Percentiles rank a stretch among this genome's conserved stretches.
Evolutionary conservation across 768 basidiomycete genomes (phyloP).

Genomic region (Podaxis carcinomalis): DNA sequence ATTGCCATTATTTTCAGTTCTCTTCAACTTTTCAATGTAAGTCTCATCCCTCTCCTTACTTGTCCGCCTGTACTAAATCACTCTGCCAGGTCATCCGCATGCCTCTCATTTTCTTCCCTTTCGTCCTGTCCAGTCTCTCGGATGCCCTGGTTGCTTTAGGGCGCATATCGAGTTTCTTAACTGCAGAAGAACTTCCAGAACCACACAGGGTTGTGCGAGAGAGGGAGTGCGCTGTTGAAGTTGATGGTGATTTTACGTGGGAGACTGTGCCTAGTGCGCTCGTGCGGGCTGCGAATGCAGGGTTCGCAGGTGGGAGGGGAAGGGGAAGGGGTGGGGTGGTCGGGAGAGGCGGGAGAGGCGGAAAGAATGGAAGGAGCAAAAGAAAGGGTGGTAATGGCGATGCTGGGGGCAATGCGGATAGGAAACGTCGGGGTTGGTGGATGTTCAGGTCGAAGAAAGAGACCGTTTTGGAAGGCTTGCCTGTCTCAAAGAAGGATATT

Average conservation of each 20-base stretch:
- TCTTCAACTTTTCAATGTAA: constrained; percentile 55
- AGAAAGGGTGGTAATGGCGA: neutral
- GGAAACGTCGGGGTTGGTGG: constrained; percentile 10
- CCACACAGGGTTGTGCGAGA: constrained; percentile 39
- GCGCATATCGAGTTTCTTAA: constrained; percentile 44
- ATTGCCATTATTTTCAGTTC: constrained; percentile 53
- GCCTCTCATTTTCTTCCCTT: constrained; percentile 54
- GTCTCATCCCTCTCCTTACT: constrained; percentile 9
- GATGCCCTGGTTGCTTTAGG: constrained; percentile 47
- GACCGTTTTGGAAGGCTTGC: neutral
- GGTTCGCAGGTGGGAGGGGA: constrained; percentile 13
- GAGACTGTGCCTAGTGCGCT: constrained; percentile 30
- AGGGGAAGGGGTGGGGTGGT: constrained; percentile 16
- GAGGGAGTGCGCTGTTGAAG: constrained; percentile 34
- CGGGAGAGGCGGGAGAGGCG: constrained; percentile 14
- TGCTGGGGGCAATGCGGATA: constrained; percentile 5
- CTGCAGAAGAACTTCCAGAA: constrained; percentile 50
- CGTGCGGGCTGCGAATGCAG: constrained; percentile 13
- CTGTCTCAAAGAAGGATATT: neutral
- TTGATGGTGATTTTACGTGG: constrained; percentile 52
- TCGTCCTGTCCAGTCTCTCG: constrained; percentile 43
- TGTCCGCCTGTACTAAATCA: too few species aligned
- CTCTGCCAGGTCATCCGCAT: constrained; percentile 46
- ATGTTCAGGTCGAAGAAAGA: constrained; percentile 15
- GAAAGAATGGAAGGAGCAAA: constrained; percentile 13